Evolutionary conservation across 2,329 filamentous ascomycete species (phyloP).

Genomic region (Aspergillus ochraceus): DNA sequence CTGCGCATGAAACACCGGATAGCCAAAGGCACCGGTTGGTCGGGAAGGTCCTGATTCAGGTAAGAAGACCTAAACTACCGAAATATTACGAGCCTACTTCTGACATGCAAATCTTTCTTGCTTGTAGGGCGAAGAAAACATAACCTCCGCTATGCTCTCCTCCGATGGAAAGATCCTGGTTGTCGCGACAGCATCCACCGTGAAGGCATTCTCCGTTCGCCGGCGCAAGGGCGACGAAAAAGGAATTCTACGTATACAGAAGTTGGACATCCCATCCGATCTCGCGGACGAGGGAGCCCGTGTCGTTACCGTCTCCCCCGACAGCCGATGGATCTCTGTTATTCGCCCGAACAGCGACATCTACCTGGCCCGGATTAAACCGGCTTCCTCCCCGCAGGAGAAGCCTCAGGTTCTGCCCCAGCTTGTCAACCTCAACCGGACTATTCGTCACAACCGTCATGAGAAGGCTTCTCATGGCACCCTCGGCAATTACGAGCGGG

Average conservation of each 20-base stretch:
- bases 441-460: constrained; percentile 30
- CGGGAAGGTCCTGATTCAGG: constrained; percentile 62
- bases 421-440: constrained; percentile 41
- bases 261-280: constrained; percentile 62
- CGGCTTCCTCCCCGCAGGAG: constrained; percentile 41
- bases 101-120: constrained; percentile 8
- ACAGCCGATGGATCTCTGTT: constrained; percentile 47
- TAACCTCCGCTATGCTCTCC: constrained; percentile 73
- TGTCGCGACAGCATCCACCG: constrained; percentile 70
- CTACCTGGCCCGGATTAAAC: constrained; percentile 52
- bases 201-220: constrained; percentile 75
- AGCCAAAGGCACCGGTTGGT: constrained; percentile 52
- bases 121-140: constrained; percentile 72
- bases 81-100: not conserved
- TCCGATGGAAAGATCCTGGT: constrained; percentile 70
- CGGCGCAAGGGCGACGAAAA: constrained; percentile 53
- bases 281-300: constrained; percentile 66
- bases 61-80: constrained; percentile 45
- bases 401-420: constrained; percentile 49
- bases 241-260: constrained; percentile 68
- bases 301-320: constrained; percentile 55
- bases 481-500: constrained; percentile 73
- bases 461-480: constrained; percentile 62
- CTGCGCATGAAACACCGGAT: constrained; percentile 44
- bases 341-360: constrained; percentile 63